phyloP scores from a whole-genome alignment of 2,329 filamentous ascomycete species.

The Tolypocladium ovalisporum region DNA sequence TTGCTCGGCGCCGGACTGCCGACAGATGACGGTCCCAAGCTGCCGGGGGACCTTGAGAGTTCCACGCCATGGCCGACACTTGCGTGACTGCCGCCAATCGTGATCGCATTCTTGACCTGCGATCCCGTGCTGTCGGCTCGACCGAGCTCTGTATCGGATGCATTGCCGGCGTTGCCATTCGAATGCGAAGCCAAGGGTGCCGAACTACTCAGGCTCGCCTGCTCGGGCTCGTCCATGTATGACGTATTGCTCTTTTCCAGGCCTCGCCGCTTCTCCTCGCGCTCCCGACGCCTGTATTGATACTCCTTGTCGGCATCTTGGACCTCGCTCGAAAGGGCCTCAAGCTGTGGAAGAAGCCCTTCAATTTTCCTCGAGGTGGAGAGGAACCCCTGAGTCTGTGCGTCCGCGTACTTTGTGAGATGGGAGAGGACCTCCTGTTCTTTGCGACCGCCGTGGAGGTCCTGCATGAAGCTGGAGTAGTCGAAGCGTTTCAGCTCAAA shows the following conservation, averaged over 20 bases:
- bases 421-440: constrained; percentile 95
- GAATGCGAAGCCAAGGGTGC: constrained; percentile 17
- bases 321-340: constrained; percentile 83
- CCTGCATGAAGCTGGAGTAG: constrained; percentile 98
- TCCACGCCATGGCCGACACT: constrained; percentile 24
- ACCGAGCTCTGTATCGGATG: constrained; percentile 58
- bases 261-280: constrained; percentile 84
- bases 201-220: constrained; percentile 29
- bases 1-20: constrained; percentile 44
- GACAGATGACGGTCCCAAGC: constrained; percentile 31
- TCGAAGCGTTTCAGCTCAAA: constrained; percentile 98
- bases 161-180: constrained; percentile 36
- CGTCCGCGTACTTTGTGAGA: constrained; percentile 85
- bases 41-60: constrained; percentile 47
- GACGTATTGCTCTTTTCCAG: constrained; percentile 78
- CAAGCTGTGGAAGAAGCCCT: constrained; percentile 73
- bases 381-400: constrained; percentile 76
- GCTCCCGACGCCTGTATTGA: constrained; percentile 85
- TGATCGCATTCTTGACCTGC: constrained; percentile 44
- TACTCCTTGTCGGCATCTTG: constrained; percentile 91
- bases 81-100: constrained; percentile 28
- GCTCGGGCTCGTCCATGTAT: constrained; percentile 64
- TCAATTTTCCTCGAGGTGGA: constrained; percentile 80
- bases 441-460: constrained; percentile 96
- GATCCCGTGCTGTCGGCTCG: constrained; percentile 66